These are phyloP conservation scores for Annulohypoxylon stygium DNA, from an alignment of 495 filamentous ascomycete genomes.

Conservation along the genomic window DNA sequence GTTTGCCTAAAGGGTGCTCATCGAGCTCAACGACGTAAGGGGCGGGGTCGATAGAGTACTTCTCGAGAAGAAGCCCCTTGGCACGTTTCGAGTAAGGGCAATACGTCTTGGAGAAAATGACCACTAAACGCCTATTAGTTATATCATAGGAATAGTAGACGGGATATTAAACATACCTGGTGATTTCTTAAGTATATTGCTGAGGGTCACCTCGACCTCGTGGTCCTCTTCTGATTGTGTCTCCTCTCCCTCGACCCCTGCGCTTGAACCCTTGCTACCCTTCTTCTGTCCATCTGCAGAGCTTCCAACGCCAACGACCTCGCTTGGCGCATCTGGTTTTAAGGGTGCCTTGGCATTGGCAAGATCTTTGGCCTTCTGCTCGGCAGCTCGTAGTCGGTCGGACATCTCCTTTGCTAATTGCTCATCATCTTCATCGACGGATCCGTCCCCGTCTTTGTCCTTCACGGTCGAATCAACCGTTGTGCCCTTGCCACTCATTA, in stretches of 20 bases:
- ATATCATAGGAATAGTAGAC: neutral
- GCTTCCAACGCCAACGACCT: slow-evolving; percentile 64
- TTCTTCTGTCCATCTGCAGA: slow-evolving; percentile 75
- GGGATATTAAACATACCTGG: slow-evolving; percentile 71
- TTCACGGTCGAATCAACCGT: slow-evolving; percentile 48
- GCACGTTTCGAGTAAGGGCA: slow-evolving; percentile 87
- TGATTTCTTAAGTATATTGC: slow-evolving; percentile 80
- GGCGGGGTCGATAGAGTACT: slow-evolving; percentile 83
- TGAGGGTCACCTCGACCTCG: slow-evolving; percentile 72
- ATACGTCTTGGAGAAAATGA: slow-evolving; percentile 95
- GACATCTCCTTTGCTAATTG: slow-evolving; percentile 58
- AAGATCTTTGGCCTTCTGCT: slow-evolving; percentile 68
- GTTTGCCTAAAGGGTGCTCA: slow-evolving; percentile 76
- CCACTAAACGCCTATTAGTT: slow-evolving; percentile 67
- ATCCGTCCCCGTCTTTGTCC: slow-evolving; percentile 59
- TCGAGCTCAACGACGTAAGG: slow-evolving; percentile 95
- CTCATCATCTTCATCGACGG: slow-evolving; percentile 61
- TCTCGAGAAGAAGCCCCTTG: slow-evolving; percentile 83
- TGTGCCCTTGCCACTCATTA: slow-evolving; percentile 51
- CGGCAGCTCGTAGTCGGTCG: slow-evolving; percentile 61
- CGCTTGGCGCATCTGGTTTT: slow-evolving; percentile 63
- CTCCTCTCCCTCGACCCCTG: slow-evolving; percentile 55
- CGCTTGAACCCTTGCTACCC: slow-evolving; percentile 43
- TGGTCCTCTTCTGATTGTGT: slow-evolving; percentile 69
- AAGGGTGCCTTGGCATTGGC: slow-evolving; percentile 66